Evolutionary conservation across 2,329 filamentous ascomycete species (phyloP).

Genomic region (Trichoderma cornu-damae): DNA sequence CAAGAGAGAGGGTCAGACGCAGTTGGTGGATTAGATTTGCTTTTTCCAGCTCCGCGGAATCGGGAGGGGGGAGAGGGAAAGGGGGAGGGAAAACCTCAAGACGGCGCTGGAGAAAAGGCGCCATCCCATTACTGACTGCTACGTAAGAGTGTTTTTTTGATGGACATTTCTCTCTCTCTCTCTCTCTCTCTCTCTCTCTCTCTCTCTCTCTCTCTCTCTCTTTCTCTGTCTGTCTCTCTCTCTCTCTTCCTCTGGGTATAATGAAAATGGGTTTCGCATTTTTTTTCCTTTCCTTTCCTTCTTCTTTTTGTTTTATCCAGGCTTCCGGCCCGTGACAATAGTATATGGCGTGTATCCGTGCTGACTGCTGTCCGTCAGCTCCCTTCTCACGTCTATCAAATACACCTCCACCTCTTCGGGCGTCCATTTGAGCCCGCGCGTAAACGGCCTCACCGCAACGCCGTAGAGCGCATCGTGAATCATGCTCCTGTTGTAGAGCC

Average conservation of each 20-base stretch:
- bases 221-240: too few relatives aligned
- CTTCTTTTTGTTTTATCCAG: conserved; percentile 13
- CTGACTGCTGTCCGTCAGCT: conserved; percentile 27
- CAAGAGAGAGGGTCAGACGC: background rate
- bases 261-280: background rate
- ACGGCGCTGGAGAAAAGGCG: background rate
- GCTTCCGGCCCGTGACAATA: conserved; percentile 21
- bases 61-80: too few relatives aligned
- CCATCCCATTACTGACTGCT: background rate
- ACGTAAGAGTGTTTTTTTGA: conserved; percentile 3
- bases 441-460: conserved; percentile 33
- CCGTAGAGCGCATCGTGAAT: conserved; percentile 32
- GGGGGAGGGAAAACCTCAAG: conserved; percentile 4
- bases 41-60: conserved; percentile 3
- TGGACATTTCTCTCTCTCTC: too few relatives aligned
- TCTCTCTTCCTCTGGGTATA: too few relatives aligned
- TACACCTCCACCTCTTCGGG: conserved; percentile 33
- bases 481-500: conserved; percentile 29
- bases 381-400: conserved; percentile 31
- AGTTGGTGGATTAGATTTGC: background rate
- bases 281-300: too few relatives aligned
- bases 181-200: too few relatives aligned
- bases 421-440: conserved; percentile 32
- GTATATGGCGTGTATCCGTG: conserved; percentile 21
- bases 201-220: too few relatives aligned